These are phyloP conservation scores for Plantago ovata DNA, from an alignment of 257 asterid species.

Conservation along the genomic window DNA sequence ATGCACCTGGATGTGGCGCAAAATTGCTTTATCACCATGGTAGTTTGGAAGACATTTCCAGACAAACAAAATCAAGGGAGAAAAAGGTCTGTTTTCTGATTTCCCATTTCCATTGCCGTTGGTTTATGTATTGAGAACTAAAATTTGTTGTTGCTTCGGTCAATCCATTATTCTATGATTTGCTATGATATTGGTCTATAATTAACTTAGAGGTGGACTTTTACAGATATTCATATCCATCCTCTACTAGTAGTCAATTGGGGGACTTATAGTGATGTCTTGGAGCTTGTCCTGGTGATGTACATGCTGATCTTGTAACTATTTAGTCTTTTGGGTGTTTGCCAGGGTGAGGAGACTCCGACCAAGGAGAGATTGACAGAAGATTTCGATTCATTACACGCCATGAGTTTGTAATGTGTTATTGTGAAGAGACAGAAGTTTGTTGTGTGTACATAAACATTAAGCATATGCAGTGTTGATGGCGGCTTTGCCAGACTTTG, in stretches of 20 bases:
- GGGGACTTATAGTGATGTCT: not conserved
- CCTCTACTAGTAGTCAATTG: not conserved
- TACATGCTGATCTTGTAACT: not conserved
- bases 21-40: conserved; percentile 44
- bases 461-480: not conserved
- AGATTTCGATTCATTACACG: conserved; percentile 29
- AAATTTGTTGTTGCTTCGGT: not conserved
- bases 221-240: too few species aligned
- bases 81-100: conserved; percentile 27
- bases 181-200: too few species aligned
- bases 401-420: conserved; percentile 29
- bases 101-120: conserved; percentile 2
- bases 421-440: not conserved
- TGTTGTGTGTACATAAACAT: not conserved
- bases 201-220: too few species aligned
- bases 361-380: conserved; percentile 23
- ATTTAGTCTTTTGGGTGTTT: conserved; percentile 5
- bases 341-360: conserved; percentile 28
- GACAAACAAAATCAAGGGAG: conserved; percentile 25
- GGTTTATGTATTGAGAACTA: not conserved
- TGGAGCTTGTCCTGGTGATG: not conserved
- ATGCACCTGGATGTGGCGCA: conserved; percentile 73
- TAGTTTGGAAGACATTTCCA: conserved; percentile 23
- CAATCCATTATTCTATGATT: too few species aligned
- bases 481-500: conserved; percentile 3